phyloP scores from a whole-genome alignment of 306 rosid species.

The Carpinus fangiana region DNA sequence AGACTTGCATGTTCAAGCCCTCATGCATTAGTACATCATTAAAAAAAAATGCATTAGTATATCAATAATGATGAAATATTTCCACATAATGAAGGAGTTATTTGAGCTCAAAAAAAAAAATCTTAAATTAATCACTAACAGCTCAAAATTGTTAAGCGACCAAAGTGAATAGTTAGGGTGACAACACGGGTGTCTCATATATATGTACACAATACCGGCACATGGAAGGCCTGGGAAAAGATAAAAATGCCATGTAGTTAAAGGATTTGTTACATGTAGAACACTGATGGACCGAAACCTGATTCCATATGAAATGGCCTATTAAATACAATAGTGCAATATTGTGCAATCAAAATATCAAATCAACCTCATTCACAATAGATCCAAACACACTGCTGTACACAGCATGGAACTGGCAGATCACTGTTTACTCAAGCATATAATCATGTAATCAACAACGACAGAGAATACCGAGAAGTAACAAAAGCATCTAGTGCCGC shows the following conservation, averaged over 20 bases:
- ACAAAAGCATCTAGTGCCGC: not conserved
- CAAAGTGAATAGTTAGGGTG: not conserved
- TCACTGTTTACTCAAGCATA: not conserved
- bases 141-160: not conserved
- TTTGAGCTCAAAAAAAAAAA: not conserved
- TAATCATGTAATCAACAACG: not conserved
- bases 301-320: not conserved
- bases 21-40: not conserved
- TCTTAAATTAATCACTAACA: not conserved
- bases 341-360: not conserved
- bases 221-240: not conserved
- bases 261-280: not conserved
- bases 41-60: not conserved
- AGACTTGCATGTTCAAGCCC: not conserved
- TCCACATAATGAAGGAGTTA: not conserved
- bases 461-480: not conserved
- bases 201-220: not conserved
- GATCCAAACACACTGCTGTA: not conserved
- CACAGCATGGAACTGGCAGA: not conserved
- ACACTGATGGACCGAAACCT: not conserved
- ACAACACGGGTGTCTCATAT: not conserved
- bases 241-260: not conserved
- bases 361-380: not conserved
- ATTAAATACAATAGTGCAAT: not conserved
- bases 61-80: not conserved